phyloP scores from a whole-genome alignment of 129 eudicot genomes.

The Lactuca saligna region DNA sequence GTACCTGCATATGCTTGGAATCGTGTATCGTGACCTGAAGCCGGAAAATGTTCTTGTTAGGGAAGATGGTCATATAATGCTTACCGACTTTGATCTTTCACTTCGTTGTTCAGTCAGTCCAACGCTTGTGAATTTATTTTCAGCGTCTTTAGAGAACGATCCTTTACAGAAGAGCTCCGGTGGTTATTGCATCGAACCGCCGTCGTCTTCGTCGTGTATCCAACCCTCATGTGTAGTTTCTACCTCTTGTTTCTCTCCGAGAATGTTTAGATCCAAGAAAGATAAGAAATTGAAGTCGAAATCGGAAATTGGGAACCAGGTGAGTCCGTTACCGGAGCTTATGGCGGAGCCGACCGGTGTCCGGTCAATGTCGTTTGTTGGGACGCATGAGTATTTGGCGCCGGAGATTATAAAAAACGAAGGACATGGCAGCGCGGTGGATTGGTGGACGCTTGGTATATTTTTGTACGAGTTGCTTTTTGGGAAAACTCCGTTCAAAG shows the following conservation, averaged over 20 bases:
- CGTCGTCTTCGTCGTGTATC: slow-evolving; percentile 84
- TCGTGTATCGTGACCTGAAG: slow-evolving; percentile 86
- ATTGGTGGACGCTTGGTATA: slow-evolving; percentile 96
- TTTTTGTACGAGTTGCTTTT: slow-evolving; percentile 74
- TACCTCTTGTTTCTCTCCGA: slow-evolving; percentile 79
- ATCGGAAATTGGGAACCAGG: slow-evolving; percentile 67
- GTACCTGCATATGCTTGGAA: slow-evolving; percentile 96
- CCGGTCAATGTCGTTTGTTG: slow-evolving; percentile 96
- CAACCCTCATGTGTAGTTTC: slow-evolving; percentile 87
- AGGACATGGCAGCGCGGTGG: slow-evolving; percentile 95
- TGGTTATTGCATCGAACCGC: slow-evolving; percentile 65
- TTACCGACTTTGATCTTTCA: slow-evolving; percentile 88
- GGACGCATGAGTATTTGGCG: slow-evolving; percentile 92
- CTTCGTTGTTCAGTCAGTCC: slow-evolving; percentile 86
- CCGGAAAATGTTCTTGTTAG: slow-evolving; percentile 95
- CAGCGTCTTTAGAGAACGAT: slow-evolving; percentile 46
- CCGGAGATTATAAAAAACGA: slow-evolving; percentile 94
- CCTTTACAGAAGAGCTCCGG: slow-evolving; percentile 44
- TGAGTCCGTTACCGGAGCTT: slow-evolving; percentile 87
- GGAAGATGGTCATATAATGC: slow-evolving; percentile 97
- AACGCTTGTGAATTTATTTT: slow-evolving; percentile 51
- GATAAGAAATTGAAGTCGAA: slow-evolving; percentile 54
- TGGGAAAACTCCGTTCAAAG: slow-evolving; percentile 92
- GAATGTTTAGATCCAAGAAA: slow-evolving; percentile 77
- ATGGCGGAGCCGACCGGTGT: slow-evolving; percentile 92